These are phyloP conservation scores for Candida gigantensis DNA, from an alignment of 1,139 yeast genomes.

Conservation along the genomic window DNA sequence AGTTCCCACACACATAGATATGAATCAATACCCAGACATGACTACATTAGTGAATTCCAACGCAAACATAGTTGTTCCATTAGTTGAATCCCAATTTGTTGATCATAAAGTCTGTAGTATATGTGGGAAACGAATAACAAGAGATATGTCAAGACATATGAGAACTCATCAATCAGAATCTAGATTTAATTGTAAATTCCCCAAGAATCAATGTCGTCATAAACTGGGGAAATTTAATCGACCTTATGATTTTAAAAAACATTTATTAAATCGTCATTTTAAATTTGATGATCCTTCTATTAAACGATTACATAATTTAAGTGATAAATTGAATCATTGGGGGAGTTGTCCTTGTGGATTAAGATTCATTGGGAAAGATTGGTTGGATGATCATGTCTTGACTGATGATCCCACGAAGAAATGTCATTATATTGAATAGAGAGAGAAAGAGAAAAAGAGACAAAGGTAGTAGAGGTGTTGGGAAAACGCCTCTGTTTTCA, in stretches of 20 bases:
- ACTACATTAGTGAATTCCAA: slow-evolving; percentile 44
- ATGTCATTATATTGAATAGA: slow-evolving; percentile 29
- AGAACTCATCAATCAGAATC: slow-evolving; percentile 62
- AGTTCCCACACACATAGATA: slow-evolving; percentile 10
- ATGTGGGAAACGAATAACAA: slow-evolving; percentile 58
- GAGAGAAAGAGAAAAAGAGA: neutral
- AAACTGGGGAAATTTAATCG: slow-evolving; percentile 66
- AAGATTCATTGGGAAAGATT: slow-evolving; percentile 49
- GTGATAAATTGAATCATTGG: slow-evolving; percentile 51
- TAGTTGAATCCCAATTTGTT: slow-evolving; percentile 36
- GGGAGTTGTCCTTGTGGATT: slow-evolving; percentile 64
- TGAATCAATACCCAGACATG: slow-evolving; percentile 37
- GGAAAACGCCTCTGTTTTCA: neutral
- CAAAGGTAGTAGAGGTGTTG: neutral
- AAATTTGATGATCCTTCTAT: slow-evolving; percentile 52
- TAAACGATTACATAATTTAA: slow-evolving; percentile 51
- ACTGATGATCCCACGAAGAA: slow-evolving; percentile 27
- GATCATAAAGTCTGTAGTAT: slow-evolving; percentile 44
- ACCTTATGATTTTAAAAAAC: slow-evolving; percentile 71
- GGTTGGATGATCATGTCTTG: slow-evolving; percentile 60
- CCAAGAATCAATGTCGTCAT: slow-evolving; percentile 55
- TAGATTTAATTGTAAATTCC: slow-evolving; percentile 61
- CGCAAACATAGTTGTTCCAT: slow-evolving; percentile 33
- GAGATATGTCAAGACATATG: slow-evolving; percentile 67
- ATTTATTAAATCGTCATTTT: slow-evolving; percentile 63